Percentiles rank a stretch among this genome's conserved stretches.
Evolutionary conservation across 345 rosid genomes (phyloP).

Genomic region (Bruguiera parviflora): DNA sequence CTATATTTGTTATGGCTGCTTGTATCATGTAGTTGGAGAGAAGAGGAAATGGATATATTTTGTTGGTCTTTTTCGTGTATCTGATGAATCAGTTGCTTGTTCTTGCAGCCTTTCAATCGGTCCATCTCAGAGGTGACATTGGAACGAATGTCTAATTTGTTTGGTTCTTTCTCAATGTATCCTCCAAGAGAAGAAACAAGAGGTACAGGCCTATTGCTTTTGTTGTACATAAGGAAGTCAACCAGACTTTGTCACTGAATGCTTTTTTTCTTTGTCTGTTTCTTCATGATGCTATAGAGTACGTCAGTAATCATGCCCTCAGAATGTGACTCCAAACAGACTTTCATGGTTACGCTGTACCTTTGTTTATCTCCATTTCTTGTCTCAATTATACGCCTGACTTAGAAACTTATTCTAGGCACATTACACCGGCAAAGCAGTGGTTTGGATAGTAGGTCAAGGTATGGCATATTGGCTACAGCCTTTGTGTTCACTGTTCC

Average conservation of each 20-base stretch:
- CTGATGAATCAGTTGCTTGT: slow-evolving; percentile 24
- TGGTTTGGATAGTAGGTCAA: slow-evolving; percentile 52
- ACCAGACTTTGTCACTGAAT: not conserved
- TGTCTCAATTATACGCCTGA: slow-evolving; percentile 12
- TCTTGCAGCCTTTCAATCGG: slow-evolving; percentile 56
- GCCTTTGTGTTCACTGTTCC: not conserved
- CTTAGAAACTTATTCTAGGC: slow-evolving; percentile 40
- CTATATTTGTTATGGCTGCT: not conserved
- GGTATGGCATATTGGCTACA: slow-evolving; percentile 29
- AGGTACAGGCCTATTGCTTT: slow-evolving; percentile 33
- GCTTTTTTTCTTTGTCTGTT: not conserved
- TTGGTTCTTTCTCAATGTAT: slow-evolving; percentile 64
- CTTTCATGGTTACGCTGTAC: too few relatives aligned
- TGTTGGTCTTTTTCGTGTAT: not conserved
- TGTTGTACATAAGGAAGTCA: slow-evolving; percentile 1
- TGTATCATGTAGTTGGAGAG: slow-evolving; percentile 1
- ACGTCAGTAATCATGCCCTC: not conserved
- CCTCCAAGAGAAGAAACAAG: slow-evolving; percentile 50
- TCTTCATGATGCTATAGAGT: not conserved
- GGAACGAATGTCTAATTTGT: slow-evolving; percentile 65
- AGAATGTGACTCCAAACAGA: not conserved
- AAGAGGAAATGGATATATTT: not conserved
- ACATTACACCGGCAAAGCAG: slow-evolving; percentile 47
- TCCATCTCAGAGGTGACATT: slow-evolving; percentile 74
- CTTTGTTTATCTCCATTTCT: too few relatives aligned